Conservation (phyloP, 768 basidiomycete species). For the Tylopilus felleus region DNA sequence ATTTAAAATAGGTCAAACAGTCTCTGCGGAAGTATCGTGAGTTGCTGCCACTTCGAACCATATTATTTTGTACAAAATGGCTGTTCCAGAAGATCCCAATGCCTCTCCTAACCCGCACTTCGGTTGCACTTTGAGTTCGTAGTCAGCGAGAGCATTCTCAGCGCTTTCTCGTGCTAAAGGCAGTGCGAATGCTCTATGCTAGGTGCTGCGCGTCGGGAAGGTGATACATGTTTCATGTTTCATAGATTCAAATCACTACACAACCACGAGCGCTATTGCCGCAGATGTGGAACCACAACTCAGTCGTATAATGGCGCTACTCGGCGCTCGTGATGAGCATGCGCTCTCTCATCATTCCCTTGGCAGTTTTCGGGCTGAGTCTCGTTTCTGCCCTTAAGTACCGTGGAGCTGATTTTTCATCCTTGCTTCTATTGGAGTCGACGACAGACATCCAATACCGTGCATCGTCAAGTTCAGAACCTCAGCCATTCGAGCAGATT, state of each 20-base stretch:
- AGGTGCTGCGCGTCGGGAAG: neutral
- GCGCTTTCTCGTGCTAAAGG: neutral
- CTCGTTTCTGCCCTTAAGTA: slow-evolving; percentile 9
- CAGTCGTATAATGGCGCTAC: neutral
- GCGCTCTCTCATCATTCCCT: neutral
- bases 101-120: no score
- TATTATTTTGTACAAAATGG: no score
- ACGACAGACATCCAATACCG: neutral
- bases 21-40: no score
- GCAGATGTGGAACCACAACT: neutral
- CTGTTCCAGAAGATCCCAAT: no score
- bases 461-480: neutral
- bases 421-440: slow-evolving; percentile 14
- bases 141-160: no score
- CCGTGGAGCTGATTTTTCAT: slow-evolving; percentile 16
- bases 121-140: no score
- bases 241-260: no score
- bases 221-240: neutral
- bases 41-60: no score
- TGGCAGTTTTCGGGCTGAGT: neutral
- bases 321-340: neutral
- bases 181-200: neutral
- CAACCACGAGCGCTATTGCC: neutral
- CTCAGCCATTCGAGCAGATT: slow-evolving; percentile 8
- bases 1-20: neutral